phyloP scores from a whole-genome alignment of 805 yeast species.

The Myxozyma vanderwaltii region DNA sequence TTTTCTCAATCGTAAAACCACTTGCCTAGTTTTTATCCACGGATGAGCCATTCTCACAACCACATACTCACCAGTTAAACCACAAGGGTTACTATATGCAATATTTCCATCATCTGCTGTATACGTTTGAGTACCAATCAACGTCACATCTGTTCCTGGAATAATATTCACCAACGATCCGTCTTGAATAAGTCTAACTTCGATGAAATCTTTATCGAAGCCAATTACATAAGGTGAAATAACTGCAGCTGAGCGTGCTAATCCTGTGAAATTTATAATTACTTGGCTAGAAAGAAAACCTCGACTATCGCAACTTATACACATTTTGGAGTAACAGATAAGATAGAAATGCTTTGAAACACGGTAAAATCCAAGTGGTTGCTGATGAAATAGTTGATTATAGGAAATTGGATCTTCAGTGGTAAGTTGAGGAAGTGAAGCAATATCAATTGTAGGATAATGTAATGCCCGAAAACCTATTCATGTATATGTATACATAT shows the following conservation, averaged over 20 bases:
- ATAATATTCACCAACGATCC: conserved; percentile 60
- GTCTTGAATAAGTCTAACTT: conserved; percentile 61
- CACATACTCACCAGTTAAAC: conserved; percentile 9
- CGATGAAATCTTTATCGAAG: conserved; percentile 67
- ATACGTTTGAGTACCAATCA: conserved; percentile 16
- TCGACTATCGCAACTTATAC: conserved; percentile 61
- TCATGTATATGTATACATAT: too few relatives aligned
- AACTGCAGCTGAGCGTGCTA: conserved; percentile 44
- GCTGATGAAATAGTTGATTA: conserved; percentile 17
- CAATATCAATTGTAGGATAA: conserved; percentile 1
- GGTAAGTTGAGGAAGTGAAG: neutral
- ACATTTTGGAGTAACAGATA: conserved; percentile 70
- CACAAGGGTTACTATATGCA: conserved; percentile 10
- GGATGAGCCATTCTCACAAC: conserved; percentile 30
- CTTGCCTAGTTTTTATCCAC: conserved; percentile 14
- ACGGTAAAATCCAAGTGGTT: conserved; percentile 66
- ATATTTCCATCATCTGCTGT: neutral
- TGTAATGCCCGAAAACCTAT: conserved; percentile 1
- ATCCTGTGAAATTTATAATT: conserved; percentile 47
- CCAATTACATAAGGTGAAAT: conserved; percentile 54
- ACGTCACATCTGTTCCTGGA: conserved; percentile 62
- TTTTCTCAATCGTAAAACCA: conserved; percentile 9
- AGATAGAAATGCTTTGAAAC: conserved; percentile 57
- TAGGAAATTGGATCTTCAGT: neutral
- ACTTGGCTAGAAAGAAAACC: conserved; percentile 47